A percentile compares a stretch with the other conserved stretches of the same genome.
phyloP scores from a whole-genome alignment of 2,329 filamentous ascomycete species.

The Botryotinia convoluta region DNA sequence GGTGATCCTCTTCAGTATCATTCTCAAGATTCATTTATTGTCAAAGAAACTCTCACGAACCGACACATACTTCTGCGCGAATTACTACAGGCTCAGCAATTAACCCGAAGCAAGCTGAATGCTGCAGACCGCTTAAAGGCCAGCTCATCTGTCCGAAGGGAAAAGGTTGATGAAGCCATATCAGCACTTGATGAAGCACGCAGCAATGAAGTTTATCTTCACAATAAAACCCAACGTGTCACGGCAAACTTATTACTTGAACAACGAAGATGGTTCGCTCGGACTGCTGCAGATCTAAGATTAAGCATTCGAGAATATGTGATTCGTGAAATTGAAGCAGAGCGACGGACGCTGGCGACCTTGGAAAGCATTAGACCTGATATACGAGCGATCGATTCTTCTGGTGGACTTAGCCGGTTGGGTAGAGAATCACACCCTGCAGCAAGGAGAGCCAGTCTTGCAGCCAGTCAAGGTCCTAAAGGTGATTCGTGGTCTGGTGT shows the following conservation, averaged over 20 bases:
- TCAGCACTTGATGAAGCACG: slow-evolving; percentile 82
- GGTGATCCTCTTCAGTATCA: slow-evolving; percentile 94
- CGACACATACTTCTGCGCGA: slow-evolving; percentile 94
- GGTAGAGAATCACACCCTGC: slow-evolving; percentile 83
- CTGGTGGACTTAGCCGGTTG: slow-evolving; percentile 83
- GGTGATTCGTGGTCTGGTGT: slow-evolving; percentile 99
- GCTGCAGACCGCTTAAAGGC: slow-evolving; percentile 87
- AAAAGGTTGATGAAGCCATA: slow-evolving; percentile 99
- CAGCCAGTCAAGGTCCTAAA: slow-evolving; percentile 89
- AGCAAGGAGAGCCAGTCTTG: slow-evolving; percentile 69
- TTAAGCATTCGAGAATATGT: slow-evolving; percentile 87
- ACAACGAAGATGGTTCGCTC: slow-evolving; percentile 84
- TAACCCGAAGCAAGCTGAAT: slow-evolving; percentile 75
- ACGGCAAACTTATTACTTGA: slow-evolving; percentile 86
- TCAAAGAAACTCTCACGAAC: slow-evolving; percentile 97
- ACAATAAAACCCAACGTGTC: slow-evolving; percentile 82
- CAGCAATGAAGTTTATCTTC: slow-evolving; percentile 75
- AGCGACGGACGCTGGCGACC: slow-evolving; percentile 85
- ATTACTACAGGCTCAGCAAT: slow-evolving; percentile 85
- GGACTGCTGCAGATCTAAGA: slow-evolving; percentile 81
- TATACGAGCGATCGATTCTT: slow-evolving; percentile 86
- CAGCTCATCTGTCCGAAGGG: slow-evolving; percentile 79
- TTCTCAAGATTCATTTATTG: slow-evolving; percentile 92
- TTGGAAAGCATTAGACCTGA: slow-evolving; percentile 93
- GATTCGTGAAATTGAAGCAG: slow-evolving; percentile 90